Conservation (phyloP, 345 rosid species). For the Erucastrum elatum region DNA sequence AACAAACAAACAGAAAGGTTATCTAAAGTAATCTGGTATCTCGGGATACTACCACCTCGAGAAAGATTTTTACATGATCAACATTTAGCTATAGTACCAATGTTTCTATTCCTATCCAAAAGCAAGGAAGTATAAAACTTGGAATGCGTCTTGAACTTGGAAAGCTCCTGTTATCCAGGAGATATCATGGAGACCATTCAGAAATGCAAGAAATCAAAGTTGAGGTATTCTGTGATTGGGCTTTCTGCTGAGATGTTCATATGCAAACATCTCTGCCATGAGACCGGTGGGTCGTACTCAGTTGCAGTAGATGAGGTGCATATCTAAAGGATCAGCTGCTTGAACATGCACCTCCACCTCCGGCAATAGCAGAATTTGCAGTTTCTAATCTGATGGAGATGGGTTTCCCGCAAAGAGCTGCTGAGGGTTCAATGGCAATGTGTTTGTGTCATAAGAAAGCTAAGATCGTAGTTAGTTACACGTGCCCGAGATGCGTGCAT, state of each 20-base stretch:
- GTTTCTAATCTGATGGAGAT: conserved; percentile 78
- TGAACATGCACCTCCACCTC: conserved; percentile 98
- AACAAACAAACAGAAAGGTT: no score
- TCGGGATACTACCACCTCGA: no score
- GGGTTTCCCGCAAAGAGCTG: conserved; percentile 93
- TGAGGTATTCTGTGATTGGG: conserved; percentile 90
- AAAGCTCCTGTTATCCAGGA: conserved; percentile 89
- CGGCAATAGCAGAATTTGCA: conserved; percentile 91
- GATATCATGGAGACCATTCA: conserved; percentile 80
- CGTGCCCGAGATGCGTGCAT: conserved; percentile 92
- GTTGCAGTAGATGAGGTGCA: conserved; percentile 89
- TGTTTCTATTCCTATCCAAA: no score
- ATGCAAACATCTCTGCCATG: conserved; percentile 89
- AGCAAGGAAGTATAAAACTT: no score
- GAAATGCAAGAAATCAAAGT: conserved; percentile 75
- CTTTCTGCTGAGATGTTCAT: conserved; percentile 88
- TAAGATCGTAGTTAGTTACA: conserved; percentile 74
- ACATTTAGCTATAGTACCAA: no score
- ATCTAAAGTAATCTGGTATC: no score
- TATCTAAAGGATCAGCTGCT: conserved; percentile 71
- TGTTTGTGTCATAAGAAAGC: conserved; percentile 92
- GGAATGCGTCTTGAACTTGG: no score
- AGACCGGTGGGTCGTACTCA: conserved; percentile 79
- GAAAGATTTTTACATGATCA: no score
- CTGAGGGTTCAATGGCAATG: conserved; percentile 75